Evolutionary conservation across 1,139 yeast species (phyloP), one percentile per base, ranked within the genome.

Genomic region (Yamadazyma pseudoaaseri): DNA sequence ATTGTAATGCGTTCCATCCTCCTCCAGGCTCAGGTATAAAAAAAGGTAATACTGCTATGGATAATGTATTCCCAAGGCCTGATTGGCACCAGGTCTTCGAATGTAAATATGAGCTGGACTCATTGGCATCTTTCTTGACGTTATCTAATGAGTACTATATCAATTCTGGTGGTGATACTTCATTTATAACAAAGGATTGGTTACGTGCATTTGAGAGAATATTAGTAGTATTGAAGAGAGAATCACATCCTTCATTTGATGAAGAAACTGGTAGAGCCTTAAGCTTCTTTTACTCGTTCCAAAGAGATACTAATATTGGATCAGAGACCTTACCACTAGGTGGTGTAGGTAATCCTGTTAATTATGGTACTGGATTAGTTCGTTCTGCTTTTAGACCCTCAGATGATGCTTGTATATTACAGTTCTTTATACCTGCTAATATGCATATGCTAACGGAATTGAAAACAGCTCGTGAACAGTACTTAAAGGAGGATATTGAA

Each of bases 1-100:
- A 85, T 56, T 87, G 96, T 59, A 87, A 87, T 56, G 96, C 96
- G 0, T 87, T 86, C 63, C 95, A 87, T 48, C 95, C 96, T 3
- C 96, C 96, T 0, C 69, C 71, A 0, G 73, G 66, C 3, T 76
- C 86, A 2, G 70, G 71, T 0, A 71, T 84, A 16, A 64, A 61
- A 30, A 59, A 62, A 27, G 79, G 76, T 10, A 60, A 73, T 3
- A 70, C 86, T 5, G 77, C 81, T 2, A 63, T 66, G 38, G 96
- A 87, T 52, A 52, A 60, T 3, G 96, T 87, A 2, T 60, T 48
- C 29, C 96, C 96, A 0, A 49, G 54, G 4, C 90, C 89, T 2
- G 76, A 84, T 43, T 83, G 90, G 79, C 55, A 57, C 14, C 67
- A 68, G 15, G 95, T 86, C 1, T 87, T 86, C 58, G 96, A 87